Conservation (phyloP, 2,329 filamentous ascomycete genomes). For the Aurifilum marmelostoma region DNA sequence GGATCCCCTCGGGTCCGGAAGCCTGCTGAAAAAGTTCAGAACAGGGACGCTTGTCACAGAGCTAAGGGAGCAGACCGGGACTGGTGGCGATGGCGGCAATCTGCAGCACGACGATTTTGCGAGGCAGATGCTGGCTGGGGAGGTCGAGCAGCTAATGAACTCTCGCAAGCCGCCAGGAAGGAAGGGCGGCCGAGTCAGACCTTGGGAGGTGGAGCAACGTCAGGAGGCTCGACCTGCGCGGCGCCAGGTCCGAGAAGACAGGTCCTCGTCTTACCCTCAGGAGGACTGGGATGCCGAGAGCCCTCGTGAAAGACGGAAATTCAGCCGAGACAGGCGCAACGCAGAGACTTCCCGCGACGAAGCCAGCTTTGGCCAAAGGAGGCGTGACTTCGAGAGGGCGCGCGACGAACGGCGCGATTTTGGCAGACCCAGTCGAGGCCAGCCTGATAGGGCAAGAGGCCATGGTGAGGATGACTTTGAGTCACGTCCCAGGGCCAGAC, state of each 20-base stretch:
- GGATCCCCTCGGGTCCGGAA: constrained; percentile 56
- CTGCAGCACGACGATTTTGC: constrained; percentile 27
- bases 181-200: background rate
- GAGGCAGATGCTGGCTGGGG: constrained; percentile 22
- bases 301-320: background rate
- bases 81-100: constrained; percentile 24
- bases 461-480: background rate
- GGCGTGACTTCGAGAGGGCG: constrained; percentile 1
- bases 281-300: background rate
- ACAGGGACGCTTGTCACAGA: constrained; percentile 46
- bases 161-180: constrained; percentile 2
- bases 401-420: background rate
- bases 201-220: background rate
- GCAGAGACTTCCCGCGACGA: background rate
- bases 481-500: background rate
- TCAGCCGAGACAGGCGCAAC: background rate
- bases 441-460: background rate
- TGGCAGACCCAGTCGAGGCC: background rate
- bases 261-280: background rate
- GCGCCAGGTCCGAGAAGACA: no score
- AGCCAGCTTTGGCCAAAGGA: background rate
- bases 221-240: background rate
- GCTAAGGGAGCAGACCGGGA: constrained; percentile 30
- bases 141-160: constrained; percentile 4
- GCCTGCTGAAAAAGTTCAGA: constrained; percentile 59